Base-by-base conservation (phyloP, 768 basidiomycete species). In the Epithele typhae region DNA sequence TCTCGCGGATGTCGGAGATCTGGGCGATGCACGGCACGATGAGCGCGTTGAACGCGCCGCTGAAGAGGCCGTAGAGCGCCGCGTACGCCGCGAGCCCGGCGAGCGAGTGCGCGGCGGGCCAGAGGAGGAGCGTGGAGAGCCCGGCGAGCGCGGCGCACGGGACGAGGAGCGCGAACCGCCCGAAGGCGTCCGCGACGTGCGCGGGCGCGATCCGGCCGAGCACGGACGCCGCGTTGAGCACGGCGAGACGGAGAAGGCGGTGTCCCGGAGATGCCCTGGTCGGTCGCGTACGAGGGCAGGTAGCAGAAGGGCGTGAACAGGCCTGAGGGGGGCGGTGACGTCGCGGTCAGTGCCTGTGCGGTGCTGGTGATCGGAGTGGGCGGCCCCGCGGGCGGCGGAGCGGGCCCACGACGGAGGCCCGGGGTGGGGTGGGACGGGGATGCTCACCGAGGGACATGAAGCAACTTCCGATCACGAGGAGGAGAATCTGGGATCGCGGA, bases 251-350 rank as follows among this genome's bases (percentile, higher is more conserved):
- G 72, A 73, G 63, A 81, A 78, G 0, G 76, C 68, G 25, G 64
- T 65, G 37, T 63, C 49, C 11, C 69, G 37, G 71, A 48, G 33
- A 76, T 61, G 40, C 59, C 44, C 59, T 54, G 61, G 40, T 71
- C 72, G 41, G 70, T 64, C 15, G 81, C 69, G 60, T 79, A 85
- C 35, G 75, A 72, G 15, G 78, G 74, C 42, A 87, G 76, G 65
- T 78, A 87, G 59, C 84, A 82, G 60, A 78, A 81, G 4, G 85
- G 85, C 18, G 78, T 80, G 65, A 84, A 87, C 2, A 86, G 64
- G 25, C 84, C 84, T 87, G 54, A 10, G 18, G 12, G 19, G n/a
- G 45, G 12, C 7, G 27, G 27, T 7, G 27, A 30, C 7, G 27
- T 30, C 14, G 27, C n/a, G 14, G 27, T 30, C 27, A 30, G 27